Conservation (phyloP, 1,139 yeast genomes). For the Suhomyces chickasaworum region DNA sequence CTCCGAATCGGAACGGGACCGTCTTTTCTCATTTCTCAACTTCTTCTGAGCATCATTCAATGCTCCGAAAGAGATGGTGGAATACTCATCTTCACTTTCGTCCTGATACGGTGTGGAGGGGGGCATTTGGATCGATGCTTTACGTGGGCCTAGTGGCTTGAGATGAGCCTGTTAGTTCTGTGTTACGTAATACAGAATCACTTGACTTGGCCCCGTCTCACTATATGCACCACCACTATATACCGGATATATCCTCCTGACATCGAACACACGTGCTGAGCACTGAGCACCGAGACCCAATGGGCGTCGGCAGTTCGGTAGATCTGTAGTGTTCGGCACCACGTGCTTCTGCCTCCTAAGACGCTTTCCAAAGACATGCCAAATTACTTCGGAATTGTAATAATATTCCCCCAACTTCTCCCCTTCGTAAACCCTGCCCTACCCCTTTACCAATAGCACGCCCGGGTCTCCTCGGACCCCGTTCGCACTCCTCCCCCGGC, state of each 20-base stretch:
- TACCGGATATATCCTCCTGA: too few relatives aligned
- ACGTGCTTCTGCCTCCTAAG: too few relatives aligned
- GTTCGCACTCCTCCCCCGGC: constrained; percentile 6
- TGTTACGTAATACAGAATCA: background rate
- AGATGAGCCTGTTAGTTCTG: background rate
- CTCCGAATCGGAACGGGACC: constrained; percentile 13
- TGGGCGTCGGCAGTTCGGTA: too few relatives aligned
- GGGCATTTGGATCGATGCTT: background rate
- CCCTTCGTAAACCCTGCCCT: too few relatives aligned
- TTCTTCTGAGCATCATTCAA: constrained; percentile 41
- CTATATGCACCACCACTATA: too few relatives aligned
- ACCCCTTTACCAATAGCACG: background rate
- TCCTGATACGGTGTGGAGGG: constrained; percentile 13
- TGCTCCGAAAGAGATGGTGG: constrained; percentile 22
- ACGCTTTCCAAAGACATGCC: too few relatives aligned
- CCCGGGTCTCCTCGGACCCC: constrained; percentile 9
- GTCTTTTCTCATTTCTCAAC: constrained; percentile 22
- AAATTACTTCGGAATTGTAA: too few relatives aligned
- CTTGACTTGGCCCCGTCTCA: too few relatives aligned
- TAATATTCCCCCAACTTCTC: too few relatives aligned
- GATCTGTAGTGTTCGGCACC: too few relatives aligned
- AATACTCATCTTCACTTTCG: constrained; percentile 40
- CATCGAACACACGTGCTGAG: too few relatives aligned
- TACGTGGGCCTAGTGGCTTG: background rate
- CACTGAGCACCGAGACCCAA: too few relatives aligned